Percentiles rank a stretch among this genome's conserved stretches.
These are phyloP conservation scores for Vigna trinervia DNA, from an alignment of 306 rosid genomes.

Conservation along the genomic window DNA sequence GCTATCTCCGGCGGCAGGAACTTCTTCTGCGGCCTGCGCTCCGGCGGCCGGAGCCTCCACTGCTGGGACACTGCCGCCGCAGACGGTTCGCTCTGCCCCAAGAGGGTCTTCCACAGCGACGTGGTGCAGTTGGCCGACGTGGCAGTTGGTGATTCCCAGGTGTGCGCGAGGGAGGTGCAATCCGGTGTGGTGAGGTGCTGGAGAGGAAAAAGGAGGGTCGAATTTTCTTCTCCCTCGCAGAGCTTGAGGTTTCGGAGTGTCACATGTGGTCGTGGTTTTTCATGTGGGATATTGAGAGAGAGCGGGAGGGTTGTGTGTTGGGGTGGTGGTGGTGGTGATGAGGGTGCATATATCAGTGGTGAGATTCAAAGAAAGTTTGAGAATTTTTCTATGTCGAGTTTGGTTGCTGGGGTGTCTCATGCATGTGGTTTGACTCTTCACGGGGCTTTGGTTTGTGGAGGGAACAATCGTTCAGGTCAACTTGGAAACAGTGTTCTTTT, in stretches of 20 bases:
- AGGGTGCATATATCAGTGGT: background rate
- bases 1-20: slow-evolving; percentile 58
- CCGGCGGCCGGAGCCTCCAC: slow-evolving; percentile 48
- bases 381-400: slow-evolving; percentile 48
- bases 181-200: slow-evolving; percentile 54
- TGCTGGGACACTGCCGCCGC: slow-evolving; percentile 50
- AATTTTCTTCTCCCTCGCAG: slow-evolving; percentile 43
- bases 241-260: slow-evolving; percentile 36
- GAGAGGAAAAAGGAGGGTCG: slow-evolving; percentile 45
- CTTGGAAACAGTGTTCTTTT: slow-evolving; percentile 17
- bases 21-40: slow-evolving; percentile 59
- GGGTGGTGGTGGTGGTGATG: slow-evolving; percentile 53
- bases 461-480: slow-evolving; percentile 50
- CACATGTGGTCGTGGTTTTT: slow-evolving; percentile 52
- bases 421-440: slow-evolving; percentile 55
- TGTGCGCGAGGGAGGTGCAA: slow-evolving; percentile 55
- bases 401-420: slow-evolving; percentile 57
- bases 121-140: slow-evolving; percentile 47
- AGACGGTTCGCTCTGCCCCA: background rate
- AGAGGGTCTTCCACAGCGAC: slow-evolving; percentile 43
- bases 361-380: slow-evolving; percentile 47
- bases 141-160: slow-evolving; percentile 55
- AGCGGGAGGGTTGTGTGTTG: slow-evolving; percentile 47
- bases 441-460: slow-evolving; percentile 51
- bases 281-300: slow-evolving; percentile 50